Evolutionary conservation across 768 basidiomycete species (phyloP).

Genomic region (Termitomyces sp.): DNA sequence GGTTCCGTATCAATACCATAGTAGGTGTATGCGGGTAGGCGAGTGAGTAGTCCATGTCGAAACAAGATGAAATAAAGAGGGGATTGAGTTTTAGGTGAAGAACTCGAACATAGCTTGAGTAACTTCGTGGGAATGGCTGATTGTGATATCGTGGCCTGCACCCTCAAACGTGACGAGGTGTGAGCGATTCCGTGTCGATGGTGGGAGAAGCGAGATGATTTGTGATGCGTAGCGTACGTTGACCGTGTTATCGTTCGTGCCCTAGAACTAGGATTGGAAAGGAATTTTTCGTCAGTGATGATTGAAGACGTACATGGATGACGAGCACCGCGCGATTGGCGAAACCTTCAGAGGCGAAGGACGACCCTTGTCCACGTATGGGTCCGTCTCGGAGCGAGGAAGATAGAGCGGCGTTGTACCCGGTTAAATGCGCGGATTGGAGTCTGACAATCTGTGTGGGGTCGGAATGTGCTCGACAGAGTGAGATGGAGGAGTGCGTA

Average conservation of each 20-base stretch:
- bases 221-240: slow-evolving; percentile 48
- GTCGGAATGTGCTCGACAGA: not conserved
- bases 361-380: slow-evolving; percentile 53
- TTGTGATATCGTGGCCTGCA: slow-evolving; percentile 50
- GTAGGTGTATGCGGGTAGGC: not conserved
- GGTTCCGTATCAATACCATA: not conserved
- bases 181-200: slow-evolving; percentile 27
- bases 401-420: slow-evolving; percentile 74
- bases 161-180: slow-evolving; percentile 46
- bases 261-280: slow-evolving; percentile 29
- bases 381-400: slow-evolving; percentile 74
- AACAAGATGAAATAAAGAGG: not conserved
- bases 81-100: slow-evolving; percentile 16
- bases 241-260: slow-evolving; percentile 58
- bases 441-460: slow-evolving; percentile 59
- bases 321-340: slow-evolving; percentile 50
- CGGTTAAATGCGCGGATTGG: slow-evolving; percentile 72
- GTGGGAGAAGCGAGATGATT: slow-evolving; percentile 42
- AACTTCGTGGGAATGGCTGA: slow-evolving; percentile 38
- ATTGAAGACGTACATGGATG: slow-evolving; percentile 49
- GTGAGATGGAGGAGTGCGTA: slow-evolving; percentile 8
- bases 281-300: not conserved
- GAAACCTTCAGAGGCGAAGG: slow-evolving; percentile 51
- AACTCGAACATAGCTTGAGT: slow-evolving; percentile 29
- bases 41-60: not conserved